Base-by-base conservation (phyloP, 352 stramenopile species). In the Thalassiosira hispida region DNA sequence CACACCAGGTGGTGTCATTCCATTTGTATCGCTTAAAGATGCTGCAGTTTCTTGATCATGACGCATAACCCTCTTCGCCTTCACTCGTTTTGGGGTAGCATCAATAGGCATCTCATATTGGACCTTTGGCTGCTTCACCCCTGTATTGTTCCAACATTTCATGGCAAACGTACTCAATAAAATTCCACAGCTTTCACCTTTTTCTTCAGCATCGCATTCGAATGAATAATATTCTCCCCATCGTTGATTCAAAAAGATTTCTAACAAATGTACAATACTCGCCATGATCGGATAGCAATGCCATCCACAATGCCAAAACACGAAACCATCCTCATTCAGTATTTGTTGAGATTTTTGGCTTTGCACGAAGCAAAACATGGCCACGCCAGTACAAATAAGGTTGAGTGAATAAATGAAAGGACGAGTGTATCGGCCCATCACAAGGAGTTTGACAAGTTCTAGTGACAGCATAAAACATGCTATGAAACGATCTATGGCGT, bases 221-320 rank as follows among this genome's bases (percentile, higher is more conserved):
- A 81, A 75, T 18, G 7, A 6, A 64, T 68, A 55, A 51, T 82
- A 73, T 16, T 73, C 59, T 3, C 73, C 73, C 12, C 18, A 77
- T 47, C 46, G 23, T 16, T 49, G 11, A 46, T 70, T 68, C 23
- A 72, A 60, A 16, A 44, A 57, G 64, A 63, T 53, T 20, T 85
- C 77, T 5, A 74, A 31, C 14, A 60, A 72, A 71, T 33, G 55
- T 4, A 85, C 52, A 31, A 60, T 52, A 62, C 25, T 81, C 11
- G 20, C 31, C 40, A 44, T 40, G 25, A 87, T 18, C 3, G 80
- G 80, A 62, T 83, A 85, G 47, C 63, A 75, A 74, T 88, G 81
- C 81, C 81, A 88, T 9, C 57, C 55, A 52, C 51, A 67, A 61
- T 88, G 81, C 81, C 81, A 88, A 68, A 85, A 83, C 0, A 88